Conservation (phyloP, 2,329 filamentous ascomycete genomes). For the Fusarium sp. region DNA sequence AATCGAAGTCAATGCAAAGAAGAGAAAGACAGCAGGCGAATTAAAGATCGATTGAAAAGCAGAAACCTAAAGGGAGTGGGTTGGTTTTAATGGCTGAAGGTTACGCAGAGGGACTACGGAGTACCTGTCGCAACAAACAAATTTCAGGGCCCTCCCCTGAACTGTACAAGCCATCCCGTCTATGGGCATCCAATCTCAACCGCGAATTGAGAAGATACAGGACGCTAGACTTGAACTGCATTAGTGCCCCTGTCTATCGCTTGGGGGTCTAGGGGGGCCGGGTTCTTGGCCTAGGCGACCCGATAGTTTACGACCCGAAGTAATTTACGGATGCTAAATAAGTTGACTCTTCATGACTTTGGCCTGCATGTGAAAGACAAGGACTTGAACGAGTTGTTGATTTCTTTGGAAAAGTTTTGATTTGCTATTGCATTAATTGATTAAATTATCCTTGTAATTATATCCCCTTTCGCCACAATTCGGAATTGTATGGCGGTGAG, state of each 20-base stretch:
- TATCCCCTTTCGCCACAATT: neutral
- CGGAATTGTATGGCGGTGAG: conserved; percentile 33
- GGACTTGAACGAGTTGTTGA: neutral
- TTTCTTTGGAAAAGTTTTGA: neutral
- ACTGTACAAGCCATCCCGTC: conserved; percentile 36
- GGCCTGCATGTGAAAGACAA: conserved; percentile 14
- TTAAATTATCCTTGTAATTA: conserved; percentile 2
- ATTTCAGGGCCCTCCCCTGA: conserved; percentile 45
- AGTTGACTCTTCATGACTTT: conserved; percentile 6
- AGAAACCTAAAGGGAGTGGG: conserved; percentile 26
- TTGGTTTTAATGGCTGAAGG: conserved; percentile 40
- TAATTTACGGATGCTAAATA: neutral
- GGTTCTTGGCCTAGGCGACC: conserved; percentile 21
- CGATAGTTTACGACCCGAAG: conserved; percentile 5
- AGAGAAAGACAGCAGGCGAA: conserved; percentile 12
- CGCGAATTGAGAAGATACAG: conserved; percentile 35
- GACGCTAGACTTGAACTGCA: conserved; percentile 28
- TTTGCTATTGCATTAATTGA: neutral
- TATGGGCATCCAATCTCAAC: conserved; percentile 41
- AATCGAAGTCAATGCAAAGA: neutral
- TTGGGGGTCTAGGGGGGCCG: conserved; percentile 21
- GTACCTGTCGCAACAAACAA: conserved; percentile 42
- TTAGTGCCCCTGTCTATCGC: conserved; percentile 29
- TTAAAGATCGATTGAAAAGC: conserved; percentile 22
- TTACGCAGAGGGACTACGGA: conserved; percentile 32